Base-by-base conservation (phyloP, 768 basidiomycete species). In the Tylopilus cervinicoccineus region DNA sequence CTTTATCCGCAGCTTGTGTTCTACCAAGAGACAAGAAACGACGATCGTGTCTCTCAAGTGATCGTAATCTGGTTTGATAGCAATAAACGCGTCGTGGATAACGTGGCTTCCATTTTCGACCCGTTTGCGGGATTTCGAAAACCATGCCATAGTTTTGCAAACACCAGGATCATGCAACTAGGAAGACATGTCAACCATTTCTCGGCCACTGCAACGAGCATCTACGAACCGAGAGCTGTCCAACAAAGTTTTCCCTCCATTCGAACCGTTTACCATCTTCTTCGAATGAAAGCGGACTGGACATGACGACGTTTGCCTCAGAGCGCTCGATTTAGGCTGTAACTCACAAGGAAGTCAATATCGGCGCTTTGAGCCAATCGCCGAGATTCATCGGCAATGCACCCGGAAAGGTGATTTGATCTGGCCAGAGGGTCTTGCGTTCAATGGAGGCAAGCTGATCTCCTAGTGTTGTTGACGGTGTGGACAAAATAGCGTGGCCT, bases 361-460 rank as follows among this genome's bases (percentile, higher is more conserved):
- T 9, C 22, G 48, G 39, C 31, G 43, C 38, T 28, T 42, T 45
- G 19, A 45, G 43, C 43, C 38, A 45, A 39, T 39, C 23, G 16
- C 29, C 3, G 17, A 45, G 43, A 6, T 45, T 33, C 49, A 45
- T 24, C 5, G 38, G 32, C 11, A 29, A n/a, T 13, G 22, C 24
- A 47, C n/a, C n/a, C n/a, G n/a, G n/a, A n/a, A 43, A 38, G 2
- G 45, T 36, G 50, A 51, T 47, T 13, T 20, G 33, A 26, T 52
- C 48, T 32, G 47, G 26, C 8, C 38, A 24, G 14, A 40, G 2
- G 16, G 24, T 27, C 47, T 38, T 26, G 19, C 19, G 29, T 11
- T 49, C 32, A 7, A 45, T 11, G 19, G 22, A 31, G 19, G 38
- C 32, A 28, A 45, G 43, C 43, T 17, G 34, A 42, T 14, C 23